Conservation (phyloP, 2,329 filamentous ascomycete species). For the Thelonectria discophora region DNA sequence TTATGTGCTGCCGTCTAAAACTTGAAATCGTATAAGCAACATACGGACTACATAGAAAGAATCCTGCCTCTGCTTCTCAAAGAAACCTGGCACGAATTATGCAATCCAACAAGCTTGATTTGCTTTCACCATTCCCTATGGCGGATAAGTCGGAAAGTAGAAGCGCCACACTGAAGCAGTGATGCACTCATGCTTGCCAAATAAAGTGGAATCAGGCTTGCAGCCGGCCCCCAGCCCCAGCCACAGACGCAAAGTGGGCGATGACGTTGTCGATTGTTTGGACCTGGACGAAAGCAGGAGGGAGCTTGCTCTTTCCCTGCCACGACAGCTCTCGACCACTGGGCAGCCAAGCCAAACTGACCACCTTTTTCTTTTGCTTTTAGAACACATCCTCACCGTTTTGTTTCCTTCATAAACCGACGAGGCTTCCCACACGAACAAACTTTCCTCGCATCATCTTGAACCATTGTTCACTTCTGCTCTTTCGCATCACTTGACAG, state of each 20-base stretch:
- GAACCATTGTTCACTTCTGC: neutral
- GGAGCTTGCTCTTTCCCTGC: slow-evolving; percentile 5
- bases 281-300: slow-evolving; percentile 33
- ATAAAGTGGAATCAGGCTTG: slow-evolving; percentile 8
- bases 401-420: slow-evolving; percentile 18
- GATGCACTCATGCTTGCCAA: no score
- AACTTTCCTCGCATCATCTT: neutral
- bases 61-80: neutral
- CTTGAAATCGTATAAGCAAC: no score
- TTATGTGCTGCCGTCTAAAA: neutral
- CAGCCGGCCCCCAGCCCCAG: slow-evolving; percentile 28
- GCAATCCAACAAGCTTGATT: neutral
- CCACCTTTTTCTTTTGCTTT: slow-evolving; percentile 42
- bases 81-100: neutral
- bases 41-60: no score
- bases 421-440: slow-evolving; percentile 10
- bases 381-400: slow-evolving; percentile 22
- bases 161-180: neutral
- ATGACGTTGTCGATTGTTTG: slow-evolving; percentile 49
- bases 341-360: slow-evolving; percentile 44
- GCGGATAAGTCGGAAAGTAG: neutral
- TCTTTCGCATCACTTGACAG: no score
- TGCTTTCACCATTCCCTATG: neutral
- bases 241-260: slow-evolving; percentile 40
- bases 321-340: slow-evolving; percentile 40